Conservation (phyloP, 2,329 filamentous ascomycete genomes). For the Bipolaris oryzae region DNA sequence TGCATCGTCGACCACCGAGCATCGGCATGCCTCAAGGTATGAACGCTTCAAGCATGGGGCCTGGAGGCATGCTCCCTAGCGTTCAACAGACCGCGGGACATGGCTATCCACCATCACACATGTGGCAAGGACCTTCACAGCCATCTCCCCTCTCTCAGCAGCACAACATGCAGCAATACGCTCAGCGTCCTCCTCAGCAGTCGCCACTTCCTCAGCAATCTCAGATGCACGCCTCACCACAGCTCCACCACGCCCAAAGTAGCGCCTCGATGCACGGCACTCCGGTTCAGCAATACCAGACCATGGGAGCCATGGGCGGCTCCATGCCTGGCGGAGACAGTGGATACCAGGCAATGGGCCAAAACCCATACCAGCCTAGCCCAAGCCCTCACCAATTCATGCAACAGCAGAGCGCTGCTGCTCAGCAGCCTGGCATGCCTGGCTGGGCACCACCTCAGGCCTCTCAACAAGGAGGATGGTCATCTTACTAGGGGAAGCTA, state of each 20-base stretch:
- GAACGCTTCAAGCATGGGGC: conserved; percentile 42
- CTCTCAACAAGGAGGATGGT: conserved; percentile 50
- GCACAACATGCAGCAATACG: conserved; percentile 54
- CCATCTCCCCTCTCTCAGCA: conserved; percentile 56
- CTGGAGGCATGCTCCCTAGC: conserved; percentile 45
- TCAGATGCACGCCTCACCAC: conserved; percentile 57
- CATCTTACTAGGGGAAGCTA: conserved; percentile 34
- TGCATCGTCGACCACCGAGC: conserved; percentile 70
- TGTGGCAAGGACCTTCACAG: conserved; percentile 58
- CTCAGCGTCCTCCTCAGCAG: conserved; percentile 50
- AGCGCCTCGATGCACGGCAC: conserved; percentile 51
- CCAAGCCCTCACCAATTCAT: conserved; percentile 56
- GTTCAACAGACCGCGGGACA: conserved; percentile 53
- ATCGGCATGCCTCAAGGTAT: conserved; percentile 34
- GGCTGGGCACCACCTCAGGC: conserved; percentile 55
- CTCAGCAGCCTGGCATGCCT: conserved; percentile 59
- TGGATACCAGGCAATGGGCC: conserved; percentile 54
- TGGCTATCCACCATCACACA: conserved; percentile 53
- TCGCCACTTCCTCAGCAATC: conserved; percentile 55
- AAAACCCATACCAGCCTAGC: conserved; percentile 57
- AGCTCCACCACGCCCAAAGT: conserved; percentile 54
- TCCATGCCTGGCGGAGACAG: conserved; percentile 30
- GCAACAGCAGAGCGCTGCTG: conserved; percentile 50
- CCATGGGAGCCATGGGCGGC: conserved; percentile 54
- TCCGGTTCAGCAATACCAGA: conserved; percentile 54